phyloP scores from a whole-genome alignment of 768 basidiomycete species.

The Leucosporidium creatinivorum region DNA sequence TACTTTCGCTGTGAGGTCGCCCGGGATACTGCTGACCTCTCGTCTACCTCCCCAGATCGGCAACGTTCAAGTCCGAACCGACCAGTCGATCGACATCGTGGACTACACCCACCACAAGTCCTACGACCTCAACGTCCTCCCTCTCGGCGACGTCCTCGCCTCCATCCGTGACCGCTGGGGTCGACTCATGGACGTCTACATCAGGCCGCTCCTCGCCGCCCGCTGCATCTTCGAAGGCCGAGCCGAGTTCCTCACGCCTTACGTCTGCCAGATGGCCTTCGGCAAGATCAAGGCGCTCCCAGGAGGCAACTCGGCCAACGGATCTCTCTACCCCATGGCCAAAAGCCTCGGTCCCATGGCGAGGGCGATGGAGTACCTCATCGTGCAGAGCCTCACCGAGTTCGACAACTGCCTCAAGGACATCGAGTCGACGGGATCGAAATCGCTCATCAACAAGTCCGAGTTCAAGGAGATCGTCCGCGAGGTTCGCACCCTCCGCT shows the following conservation, averaged over 20 bases:
- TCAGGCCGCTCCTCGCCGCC: conserved; percentile 16
- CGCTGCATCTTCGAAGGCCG: conserved; percentile 20
- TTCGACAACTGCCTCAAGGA: conserved; percentile 58
- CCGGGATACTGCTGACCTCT: too few relatives aligned
- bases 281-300: conserved; percentile 23
- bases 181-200: conserved; percentile 62
- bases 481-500: conserved; percentile 25
- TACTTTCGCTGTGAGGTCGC: too few relatives aligned
- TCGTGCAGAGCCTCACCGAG: conserved; percentile 74
- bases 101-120: conserved; percentile 85
- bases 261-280: conserved; percentile 27
- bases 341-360: conserved; percentile 52
- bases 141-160: conserved; percentile 60
- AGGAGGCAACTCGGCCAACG: conserved; percentile 18
- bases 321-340: conserved; percentile 43
- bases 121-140: conserved; percentile 55
- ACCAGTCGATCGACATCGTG: conserved; percentile 76
- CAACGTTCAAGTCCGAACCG: conserved; percentile 87
- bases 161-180: conserved; percentile 61
- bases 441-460: conserved; percentile 54
- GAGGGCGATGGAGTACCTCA: conserved; percentile 79
- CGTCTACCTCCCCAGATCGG: conserved; percentile 57
- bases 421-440: conserved; percentile 41
- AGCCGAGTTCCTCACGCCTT: conserved; percentile 22
- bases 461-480: conserved; percentile 30